phyloP scores from a whole-genome alignment of 2,329 filamentous ascomycete genomes.

The Nannizziopsis arthrosporioides region DNA sequence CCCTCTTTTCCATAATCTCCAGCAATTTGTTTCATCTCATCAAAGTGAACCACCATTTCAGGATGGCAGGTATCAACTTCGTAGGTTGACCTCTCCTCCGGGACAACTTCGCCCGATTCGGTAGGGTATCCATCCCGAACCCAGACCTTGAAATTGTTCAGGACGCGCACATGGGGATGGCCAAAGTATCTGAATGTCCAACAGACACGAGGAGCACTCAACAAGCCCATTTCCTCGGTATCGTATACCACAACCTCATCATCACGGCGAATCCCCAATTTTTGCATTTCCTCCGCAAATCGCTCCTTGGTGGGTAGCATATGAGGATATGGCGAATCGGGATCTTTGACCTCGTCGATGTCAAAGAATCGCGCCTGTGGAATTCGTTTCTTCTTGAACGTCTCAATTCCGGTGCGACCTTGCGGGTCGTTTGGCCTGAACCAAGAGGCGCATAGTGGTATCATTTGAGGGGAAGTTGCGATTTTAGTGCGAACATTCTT shows the following conservation, averaged over 20 bases:
- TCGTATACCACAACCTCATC: slow-evolving; percentile 94
- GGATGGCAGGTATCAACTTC: slow-evolving; percentile 46
- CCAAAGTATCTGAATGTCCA: slow-evolving; percentile 92
- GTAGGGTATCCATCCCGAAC: slow-evolving; percentile 69
- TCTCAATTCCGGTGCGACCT: slow-evolving; percentile 63
- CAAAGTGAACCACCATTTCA: slow-evolving; percentile 63
- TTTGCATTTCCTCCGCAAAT: slow-evolving; percentile 80
- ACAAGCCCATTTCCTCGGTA: slow-evolving; percentile 78
- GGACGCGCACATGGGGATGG: slow-evolving; percentile 71
- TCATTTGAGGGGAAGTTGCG: slow-evolving; percentile 67
- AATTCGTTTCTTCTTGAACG: slow-evolving; percentile 72
- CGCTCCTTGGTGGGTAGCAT: slow-evolving; percentile 77
- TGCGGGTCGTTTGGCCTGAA: slow-evolving; percentile 80
- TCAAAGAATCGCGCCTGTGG: slow-evolving; percentile 92
- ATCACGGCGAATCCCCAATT: slow-evolving; percentile 72
- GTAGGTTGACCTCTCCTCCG: slow-evolving; percentile 36
- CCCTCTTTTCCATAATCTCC: slow-evolving; percentile 70
- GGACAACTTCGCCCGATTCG: slow-evolving; percentile 52
- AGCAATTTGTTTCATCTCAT: slow-evolving; percentile 68
- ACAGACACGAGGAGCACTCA: slow-evolving; percentile 82
- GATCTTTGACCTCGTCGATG: slow-evolving; percentile 81
- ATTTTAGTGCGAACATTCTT: slow-evolving; percentile 70
- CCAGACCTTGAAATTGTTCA: slow-evolving; percentile 97
- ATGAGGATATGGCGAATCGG: slow-evolving; percentile 79
- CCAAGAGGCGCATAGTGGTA: slow-evolving; percentile 88